phyloP scores from a whole-genome alignment of 352 stramenopile species.

The Globisporangium paddicum region DNA sequence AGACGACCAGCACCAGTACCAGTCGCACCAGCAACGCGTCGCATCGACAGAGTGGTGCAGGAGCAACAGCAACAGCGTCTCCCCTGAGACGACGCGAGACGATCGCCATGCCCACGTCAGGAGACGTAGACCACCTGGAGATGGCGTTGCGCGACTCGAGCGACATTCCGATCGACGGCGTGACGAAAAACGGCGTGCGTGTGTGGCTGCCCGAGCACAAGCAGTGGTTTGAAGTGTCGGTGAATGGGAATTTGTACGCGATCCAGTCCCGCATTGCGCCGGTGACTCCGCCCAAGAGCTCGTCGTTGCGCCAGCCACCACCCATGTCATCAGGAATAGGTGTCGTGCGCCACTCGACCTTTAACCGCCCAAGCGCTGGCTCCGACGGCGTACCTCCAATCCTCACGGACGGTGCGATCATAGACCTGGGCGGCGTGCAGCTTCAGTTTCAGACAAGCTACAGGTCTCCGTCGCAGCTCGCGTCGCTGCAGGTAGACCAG shows the following conservation, averaged over 20 bases:
- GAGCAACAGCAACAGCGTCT: neutral
- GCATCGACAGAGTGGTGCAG: neutral
- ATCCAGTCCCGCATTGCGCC: conserved; percentile 43
- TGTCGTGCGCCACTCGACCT: conserved; percentile 49
- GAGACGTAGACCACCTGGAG: conserved; percentile 40
- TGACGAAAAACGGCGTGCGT: conserved; percentile 81
- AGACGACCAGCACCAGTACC: neutral
- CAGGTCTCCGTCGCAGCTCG: neutral
- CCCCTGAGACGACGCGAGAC: neutral
- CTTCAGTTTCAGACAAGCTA: conserved; percentile 64
- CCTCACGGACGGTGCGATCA: conserved; percentile 64
- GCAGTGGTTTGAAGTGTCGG: conserved; percentile 77
- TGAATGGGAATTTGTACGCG: conserved; percentile 69
- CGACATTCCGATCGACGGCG: conserved; percentile 49
- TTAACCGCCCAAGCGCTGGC: conserved; percentile 51
- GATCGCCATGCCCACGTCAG: conserved; percentile 14
- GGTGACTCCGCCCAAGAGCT: conserved; percentile 9
- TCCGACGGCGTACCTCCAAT: conserved; percentile 35
- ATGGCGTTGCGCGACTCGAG: conserved; percentile 29
- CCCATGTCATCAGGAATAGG: conserved; percentile 7
- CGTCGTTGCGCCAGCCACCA: conserved; percentile 5
- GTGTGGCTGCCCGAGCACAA: conserved; percentile 71
- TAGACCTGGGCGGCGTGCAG: conserved; percentile 73
- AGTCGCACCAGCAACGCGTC: neutral
- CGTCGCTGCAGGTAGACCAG: conserved; percentile 16